These are phyloP conservation scores for Salvia splendens DNA, from an alignment of 257 asterid species.

Conservation along the genomic window DNA sequence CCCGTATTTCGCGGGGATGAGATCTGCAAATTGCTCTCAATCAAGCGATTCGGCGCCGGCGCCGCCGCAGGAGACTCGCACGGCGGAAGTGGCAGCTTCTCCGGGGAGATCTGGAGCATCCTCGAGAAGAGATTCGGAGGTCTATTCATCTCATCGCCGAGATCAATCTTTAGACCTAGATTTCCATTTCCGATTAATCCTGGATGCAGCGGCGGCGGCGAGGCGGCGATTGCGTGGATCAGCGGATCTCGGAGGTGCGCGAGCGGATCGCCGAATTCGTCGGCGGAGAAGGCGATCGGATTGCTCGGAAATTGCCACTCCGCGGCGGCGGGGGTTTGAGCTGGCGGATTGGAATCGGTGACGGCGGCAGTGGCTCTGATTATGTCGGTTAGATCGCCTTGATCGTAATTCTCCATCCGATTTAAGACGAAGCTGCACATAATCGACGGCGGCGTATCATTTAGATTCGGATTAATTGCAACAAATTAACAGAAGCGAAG, in stretches of 20 bases:
- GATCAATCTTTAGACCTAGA: constrained; percentile 16
- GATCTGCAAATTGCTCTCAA: too few relatives aligned
- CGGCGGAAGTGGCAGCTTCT: too few relatives aligned
- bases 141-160: constrained; percentile 45
- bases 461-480: too few relatives aligned
- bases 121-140: constrained; percentile 59
- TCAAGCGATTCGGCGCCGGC: too few relatives aligned
- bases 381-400: constrained; percentile 84
- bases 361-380: constrained; percentile 46
- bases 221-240: constrained; percentile 32
- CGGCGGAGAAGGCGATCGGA: constrained; percentile 33
- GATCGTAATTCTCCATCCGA: constrained; percentile 31
- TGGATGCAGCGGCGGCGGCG: constrained; percentile 22
- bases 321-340: constrained; percentile 13
- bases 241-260: constrained; percentile 70
- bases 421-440: constrained; percentile 1
- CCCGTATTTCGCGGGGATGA: too few relatives aligned
- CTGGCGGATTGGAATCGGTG: background rate
- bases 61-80: too few relatives aligned
- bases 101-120: constrained; percentile 26
- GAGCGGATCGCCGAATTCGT: constrained; percentile 84
- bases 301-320: constrained; percentile 56
- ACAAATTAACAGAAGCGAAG: too few relatives aligned
- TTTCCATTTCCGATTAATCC: constrained; percentile 19
- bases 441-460: too few relatives aligned